A percentile compares a stretch with the other conserved stretches of the same genome.
Conservation (phyloP, 331 rosid species). For the Saraca asoca region DNA sequence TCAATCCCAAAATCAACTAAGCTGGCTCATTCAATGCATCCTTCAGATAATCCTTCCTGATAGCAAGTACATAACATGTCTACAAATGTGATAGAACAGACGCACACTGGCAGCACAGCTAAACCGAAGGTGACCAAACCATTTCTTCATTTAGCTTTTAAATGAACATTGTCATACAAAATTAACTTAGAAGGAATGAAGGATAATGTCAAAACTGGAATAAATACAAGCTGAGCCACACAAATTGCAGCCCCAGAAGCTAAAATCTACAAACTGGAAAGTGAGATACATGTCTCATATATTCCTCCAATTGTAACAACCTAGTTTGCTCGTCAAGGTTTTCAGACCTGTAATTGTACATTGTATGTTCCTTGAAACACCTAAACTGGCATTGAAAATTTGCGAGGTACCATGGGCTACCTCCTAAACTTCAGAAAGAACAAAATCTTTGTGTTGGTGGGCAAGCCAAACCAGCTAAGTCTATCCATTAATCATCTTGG, state of each 20-base stretch:
- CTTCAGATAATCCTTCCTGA: background rate
- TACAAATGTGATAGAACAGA: background rate
- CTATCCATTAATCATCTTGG: conserved; percentile 6
- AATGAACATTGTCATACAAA: conserved; percentile 34
- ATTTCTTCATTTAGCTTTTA: conserved; percentile 33
- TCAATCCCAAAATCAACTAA: no score
- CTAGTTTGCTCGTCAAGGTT: conserved; percentile 39
- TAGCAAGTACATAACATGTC: background rate
- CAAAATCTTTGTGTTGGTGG: conserved; percentile 19
- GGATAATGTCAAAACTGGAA: conserved; percentile 13
- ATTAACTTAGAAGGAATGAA: conserved; percentile 25
- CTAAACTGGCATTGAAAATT: conserved; percentile 24
- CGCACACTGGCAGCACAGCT: background rate
- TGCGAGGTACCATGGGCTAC: conserved; percentile 47
- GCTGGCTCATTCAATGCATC: background rate
- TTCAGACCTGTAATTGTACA: conserved; percentile 50
- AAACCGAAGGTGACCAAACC: background rate
- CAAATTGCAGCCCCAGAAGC: conserved; percentile 37
- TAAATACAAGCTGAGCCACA: conserved; percentile 17
- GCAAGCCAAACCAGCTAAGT: conserved; percentile 27
- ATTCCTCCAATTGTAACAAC: conserved; percentile 35
- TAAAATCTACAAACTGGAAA: conserved; percentile 34
- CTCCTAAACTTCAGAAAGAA: conserved; percentile 33
- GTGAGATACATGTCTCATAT: conserved; percentile 30
- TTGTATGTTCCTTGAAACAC: conserved; percentile 35